A percentile compares a stretch with the other conserved stretches of the same genome.
phyloP scores from a whole-genome alignment of 805 yeast genomes.

The Zygosaccharomyces bisporus region DNA sequence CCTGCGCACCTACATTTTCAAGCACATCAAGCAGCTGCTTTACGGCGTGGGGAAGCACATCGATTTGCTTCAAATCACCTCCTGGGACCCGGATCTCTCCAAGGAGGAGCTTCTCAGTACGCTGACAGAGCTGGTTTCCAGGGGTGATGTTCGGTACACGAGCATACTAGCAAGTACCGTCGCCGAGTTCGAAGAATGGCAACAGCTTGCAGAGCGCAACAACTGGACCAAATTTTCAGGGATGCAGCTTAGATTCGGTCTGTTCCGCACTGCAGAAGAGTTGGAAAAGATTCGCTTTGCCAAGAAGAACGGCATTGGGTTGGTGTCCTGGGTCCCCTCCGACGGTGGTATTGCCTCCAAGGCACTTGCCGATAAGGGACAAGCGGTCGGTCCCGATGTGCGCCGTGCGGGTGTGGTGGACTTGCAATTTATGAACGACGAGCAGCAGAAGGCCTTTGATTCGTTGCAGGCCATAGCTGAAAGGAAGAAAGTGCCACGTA shows the following conservation, averaged over 20 bases:
- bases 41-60: conserved; percentile 4
- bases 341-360: conserved; percentile 5
- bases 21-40: neutral
- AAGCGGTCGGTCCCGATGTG: neutral
- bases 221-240: conserved; percentile 3
- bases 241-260: neutral
- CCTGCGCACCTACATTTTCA: conserved; percentile 2
- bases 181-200: neutral
- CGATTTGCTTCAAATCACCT: conserved; percentile 4
- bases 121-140: neutral
- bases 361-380: neutral
- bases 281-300: neutral
- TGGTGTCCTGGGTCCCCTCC: conserved; percentile 4
- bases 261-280: neutral
- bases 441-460: conserved; percentile 1
- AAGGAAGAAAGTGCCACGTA: conserved; percentile 1
- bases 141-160: conserved; percentile 3
- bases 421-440: neutral
- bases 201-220: neutral
- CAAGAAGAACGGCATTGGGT: neutral
- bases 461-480: neutral
- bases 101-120: conserved; percentile 2
- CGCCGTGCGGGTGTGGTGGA: neutral
- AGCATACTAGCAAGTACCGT: neutral
- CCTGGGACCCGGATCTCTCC: conserved; percentile 1